Percentiles rank a stretch among this genome's conserved stretches.
Conservation (phyloP, 225 moss, liverwort and hornwort genomes). For the Straminergon stramineum region DNA sequence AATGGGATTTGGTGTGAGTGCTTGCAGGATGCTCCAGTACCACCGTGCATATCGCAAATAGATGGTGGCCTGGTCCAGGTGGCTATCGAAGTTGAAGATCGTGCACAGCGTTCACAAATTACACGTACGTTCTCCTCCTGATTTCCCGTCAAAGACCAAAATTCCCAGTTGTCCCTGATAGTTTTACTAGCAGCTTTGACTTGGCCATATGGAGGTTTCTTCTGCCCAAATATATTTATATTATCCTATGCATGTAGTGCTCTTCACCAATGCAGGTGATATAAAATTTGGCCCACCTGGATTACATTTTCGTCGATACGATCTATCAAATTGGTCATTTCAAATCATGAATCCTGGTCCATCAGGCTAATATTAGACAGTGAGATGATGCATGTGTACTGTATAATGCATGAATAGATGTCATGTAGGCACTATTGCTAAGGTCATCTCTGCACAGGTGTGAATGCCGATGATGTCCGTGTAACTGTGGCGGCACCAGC, state of each 20-base stretch:
- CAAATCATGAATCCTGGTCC: background rate
- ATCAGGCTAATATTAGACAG: background rate
- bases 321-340: background rate
- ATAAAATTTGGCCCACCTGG: background rate
- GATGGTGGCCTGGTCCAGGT: conserved; percentile 87
- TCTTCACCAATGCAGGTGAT: background rate
- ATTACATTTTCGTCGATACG: background rate
- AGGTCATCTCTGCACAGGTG: background rate
- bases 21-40: conserved; percentile 79
- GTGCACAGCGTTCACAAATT: conserved; percentile 77
- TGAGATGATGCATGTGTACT: background rate
- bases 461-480: conserved; percentile 72
- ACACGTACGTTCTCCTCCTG: conserved; percentile 27
- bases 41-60: conserved; percentile 83
- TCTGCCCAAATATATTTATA: background rate
- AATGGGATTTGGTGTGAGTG: background rate
- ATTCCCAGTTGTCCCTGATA: background rate
- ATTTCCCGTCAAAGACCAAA: background rate
- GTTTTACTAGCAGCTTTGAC: background rate
- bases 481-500: conserved; percentile 85
- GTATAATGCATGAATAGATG: background rate
- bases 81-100: conserved; percentile 86
- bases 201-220: background rate
- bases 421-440: background rate
- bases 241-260: background rate